Evolutionary conservation across 75 land plant species (phyloP).

Genomic region (Cunninghamia lanceolata): DNA sequence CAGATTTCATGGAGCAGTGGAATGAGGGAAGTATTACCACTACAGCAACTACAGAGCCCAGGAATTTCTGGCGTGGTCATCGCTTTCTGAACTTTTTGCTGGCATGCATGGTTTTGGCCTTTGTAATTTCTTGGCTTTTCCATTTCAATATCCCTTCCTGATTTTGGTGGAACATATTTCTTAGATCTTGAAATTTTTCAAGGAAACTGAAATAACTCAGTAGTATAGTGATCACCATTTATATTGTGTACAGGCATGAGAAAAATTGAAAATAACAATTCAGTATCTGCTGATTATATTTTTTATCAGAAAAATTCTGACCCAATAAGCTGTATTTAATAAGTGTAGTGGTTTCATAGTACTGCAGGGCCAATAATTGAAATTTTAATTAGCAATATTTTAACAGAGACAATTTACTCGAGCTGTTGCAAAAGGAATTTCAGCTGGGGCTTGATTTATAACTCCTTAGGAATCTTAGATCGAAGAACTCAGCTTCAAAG

Average conservation of each 20-base stretch:
- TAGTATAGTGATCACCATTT: not conserved
- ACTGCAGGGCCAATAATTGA: not conserved
- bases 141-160: conserved; percentile 62
- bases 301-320: not conserved
- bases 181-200: conserved; percentile 1
- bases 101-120: conserved; percentile 79
- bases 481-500: not conserved
- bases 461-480: not conserved
- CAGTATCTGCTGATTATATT: not conserved
- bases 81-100: conserved; percentile 71
- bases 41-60: conserved; percentile 24
- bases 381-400: not conserved
- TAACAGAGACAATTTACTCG: not conserved
- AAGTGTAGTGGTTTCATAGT: not conserved
- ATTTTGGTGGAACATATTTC: conserved; percentile 1
- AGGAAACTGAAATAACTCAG: not conserved
- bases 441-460: not conserved
- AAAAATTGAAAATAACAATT: not conserved
- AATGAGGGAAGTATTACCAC: conserved; percentile 30
- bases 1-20: conserved; percentile 35
- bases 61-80: conserved; percentile 66
- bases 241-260: not conserved
- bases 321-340: not conserved
- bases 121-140: conserved; percentile 77
- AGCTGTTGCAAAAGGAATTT: not conserved